A percentile compares a stretch with the other conserved stretches of the same genome.
Conservation (phyloP, 495 filamentous ascomycete species). For the Parathielavia appendiculata region DNA sequence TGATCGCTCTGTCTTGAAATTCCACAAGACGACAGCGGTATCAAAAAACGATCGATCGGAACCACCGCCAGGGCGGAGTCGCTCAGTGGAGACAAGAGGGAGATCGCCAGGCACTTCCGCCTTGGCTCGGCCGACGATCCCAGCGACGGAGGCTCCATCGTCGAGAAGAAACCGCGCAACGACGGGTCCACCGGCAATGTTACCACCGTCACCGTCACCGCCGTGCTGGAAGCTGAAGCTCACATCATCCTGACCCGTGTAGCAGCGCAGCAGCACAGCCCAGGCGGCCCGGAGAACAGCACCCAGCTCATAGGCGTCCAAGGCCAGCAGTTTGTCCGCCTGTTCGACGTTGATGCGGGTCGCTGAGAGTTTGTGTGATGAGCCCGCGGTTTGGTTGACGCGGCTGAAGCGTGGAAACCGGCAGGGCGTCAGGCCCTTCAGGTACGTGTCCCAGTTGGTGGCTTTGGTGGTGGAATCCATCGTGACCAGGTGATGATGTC, state of each 20-base stretch:
- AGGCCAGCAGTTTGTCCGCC: slow-evolving; percentile 5
- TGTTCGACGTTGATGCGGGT: slow-evolving; percentile 17
- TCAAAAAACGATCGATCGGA: slow-evolving; percentile 7
- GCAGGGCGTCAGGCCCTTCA: slow-evolving; percentile 11
- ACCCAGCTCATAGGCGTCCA: slow-evolving; percentile 13
- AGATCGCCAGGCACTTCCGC: slow-evolving; percentile 3
- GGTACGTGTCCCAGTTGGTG: slow-evolving; percentile 14
- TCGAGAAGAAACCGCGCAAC: slow-evolving; percentile 17
- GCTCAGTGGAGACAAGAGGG: slow-evolving; percentile 2
- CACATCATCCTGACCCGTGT: slow-evolving; percentile 27
- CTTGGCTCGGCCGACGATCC: slow-evolving; percentile 7
- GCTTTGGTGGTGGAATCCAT: background rate
- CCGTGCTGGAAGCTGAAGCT: slow-evolving; percentile 17
- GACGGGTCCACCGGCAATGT: slow-evolving; percentile 1
- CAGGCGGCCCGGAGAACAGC: slow-evolving; percentile 22
- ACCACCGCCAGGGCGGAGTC: slow-evolving; percentile 1
- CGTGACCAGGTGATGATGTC: background rate
- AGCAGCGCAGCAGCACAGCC: slow-evolving; percentile 24
- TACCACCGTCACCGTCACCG: no score
- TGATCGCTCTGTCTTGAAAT: slow-evolving; percentile 2
- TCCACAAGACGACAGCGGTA: slow-evolving; percentile 19
- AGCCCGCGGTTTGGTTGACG: background rate
- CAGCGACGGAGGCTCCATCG: slow-evolving; percentile 9
- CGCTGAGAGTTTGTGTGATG: slow-evolving; percentile 3
- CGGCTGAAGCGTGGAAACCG: slow-evolving; percentile 23